Evolutionary conservation across 2,329 filamentous ascomycete genomes (phyloP), one percentile per base, ranked within the genome.

Genomic region (Clonostachys rosea): DNA sequence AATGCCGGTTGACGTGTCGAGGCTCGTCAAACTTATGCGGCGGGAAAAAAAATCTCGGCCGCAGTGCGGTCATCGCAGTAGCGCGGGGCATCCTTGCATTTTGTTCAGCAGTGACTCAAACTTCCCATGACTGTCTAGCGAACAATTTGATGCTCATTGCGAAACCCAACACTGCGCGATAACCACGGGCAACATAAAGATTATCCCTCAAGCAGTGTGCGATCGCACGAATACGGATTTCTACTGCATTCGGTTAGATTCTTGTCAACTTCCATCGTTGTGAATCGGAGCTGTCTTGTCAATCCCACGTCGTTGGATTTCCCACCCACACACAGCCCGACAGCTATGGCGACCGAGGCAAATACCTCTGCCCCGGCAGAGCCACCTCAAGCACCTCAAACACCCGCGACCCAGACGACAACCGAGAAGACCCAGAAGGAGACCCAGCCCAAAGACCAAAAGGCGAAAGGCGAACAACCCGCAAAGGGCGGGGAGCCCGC

Each of bases 41-140:
- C 24, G 24, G 24, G 24, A 30, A 30, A n/a, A 14, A 17, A 45
- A 34, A 37, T 46, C n/a, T 40, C n/a, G 37, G 37, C n/a, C 14
- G 17, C n/a, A 18, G 24, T 30, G 24, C 9, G 24, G 24, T 30
- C 24, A 30, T 30, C 9, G 24, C 10, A 30, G 53, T 66, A 65
- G 63, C 61, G 63, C 62, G 61, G 62, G 63, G 62, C 62, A 63
- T 44, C 35, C 17, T 24, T 30, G 24, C 24, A 30, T 30, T 30
- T 30, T 30, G 24, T 49, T 60, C 60, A 56, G 50, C 50, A 56
- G 59, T 66, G 63, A 66, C 61, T 66, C 63, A 66, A 57, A 50
- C 58, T 56, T 47, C 50, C 48, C 50, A 50, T 40, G 48, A 49
- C 39, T 36, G 30, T 30, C 24, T 10, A 10, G 24, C 3, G 24